Evolutionary conservation across 2,329 filamentous ascomycete genomes (phyloP).

Genomic region (Claviceps citrina): DNA sequence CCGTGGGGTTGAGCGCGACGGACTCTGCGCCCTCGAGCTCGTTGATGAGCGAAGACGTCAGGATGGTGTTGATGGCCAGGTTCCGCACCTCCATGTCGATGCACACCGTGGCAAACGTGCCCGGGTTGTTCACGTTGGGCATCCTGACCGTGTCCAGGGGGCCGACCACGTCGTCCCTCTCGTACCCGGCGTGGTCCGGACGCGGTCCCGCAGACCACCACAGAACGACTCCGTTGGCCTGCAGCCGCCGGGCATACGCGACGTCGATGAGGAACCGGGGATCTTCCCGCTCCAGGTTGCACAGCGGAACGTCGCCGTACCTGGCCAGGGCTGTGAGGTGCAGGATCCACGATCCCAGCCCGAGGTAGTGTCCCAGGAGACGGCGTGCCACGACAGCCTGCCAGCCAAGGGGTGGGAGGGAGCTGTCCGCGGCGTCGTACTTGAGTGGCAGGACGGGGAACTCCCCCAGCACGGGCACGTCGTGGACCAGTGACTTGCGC

Average conservation of each 20-base stretch:
- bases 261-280: slow-evolving; percentile 92
- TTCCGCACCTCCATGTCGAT: slow-evolving; percentile 91
- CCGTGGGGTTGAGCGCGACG: slow-evolving; percentile 56
- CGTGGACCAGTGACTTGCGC: slow-evolving; percentile 62
- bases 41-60: slow-evolving; percentile 92
- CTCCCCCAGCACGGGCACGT: slow-evolving; percentile 69
- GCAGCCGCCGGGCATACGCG: slow-evolving; percentile 77
- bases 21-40: slow-evolving; percentile 85
- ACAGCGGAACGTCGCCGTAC: slow-evolving; percentile 87
- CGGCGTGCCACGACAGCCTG: slow-evolving; percentile 77
- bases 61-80: slow-evolving; percentile 89
- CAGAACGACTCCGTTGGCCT: slow-evolving; percentile 81
- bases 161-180: slow-evolving; percentile 76
- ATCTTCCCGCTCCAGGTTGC: slow-evolving; percentile 88
- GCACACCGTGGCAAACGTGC: slow-evolving; percentile 89
- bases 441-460: slow-evolving; percentile 71
- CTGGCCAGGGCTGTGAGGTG: slow-evolving; percentile 77
- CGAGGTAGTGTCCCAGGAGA: slow-evolving; percentile 77
- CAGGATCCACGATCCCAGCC: slow-evolving; percentile 80
- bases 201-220: slow-evolving; percentile 88
- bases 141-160: slow-evolving; percentile 77
- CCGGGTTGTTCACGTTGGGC: slow-evolving; percentile 84
- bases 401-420: slow-evolving; percentile 85
- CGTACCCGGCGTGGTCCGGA: slow-evolving; percentile 90
- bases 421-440: slow-evolving; percentile 70